Percentiles rank a stretch among this genome's conserved stretches.
Evolutionary conservation across 352 stramenopile genomes (phyloP).

Genomic region (Aphanomyces astaci): DNA sequence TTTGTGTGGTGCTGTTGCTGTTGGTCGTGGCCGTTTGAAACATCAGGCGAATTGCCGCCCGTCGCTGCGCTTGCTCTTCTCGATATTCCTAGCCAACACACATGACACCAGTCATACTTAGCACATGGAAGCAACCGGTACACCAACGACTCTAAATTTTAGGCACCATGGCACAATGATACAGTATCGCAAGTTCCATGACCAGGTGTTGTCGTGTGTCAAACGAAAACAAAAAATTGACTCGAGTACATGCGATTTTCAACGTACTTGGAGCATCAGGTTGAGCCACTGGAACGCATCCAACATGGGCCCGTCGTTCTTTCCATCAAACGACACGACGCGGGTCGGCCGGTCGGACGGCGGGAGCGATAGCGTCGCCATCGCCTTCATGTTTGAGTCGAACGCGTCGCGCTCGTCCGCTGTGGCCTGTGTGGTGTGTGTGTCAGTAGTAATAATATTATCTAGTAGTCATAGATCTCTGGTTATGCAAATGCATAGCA

Average conservation of each 20-base stretch:
- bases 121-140: no score
- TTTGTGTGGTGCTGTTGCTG: conserved; percentile 9
- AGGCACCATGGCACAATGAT: no score
- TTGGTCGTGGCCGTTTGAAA: conserved; percentile 70
- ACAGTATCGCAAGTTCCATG: no score
- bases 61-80: conserved; percentile 85
- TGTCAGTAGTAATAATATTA: neutral
- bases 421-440: conserved; percentile 29
- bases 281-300: conserved; percentile 75
- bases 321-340: conserved; percentile 31
- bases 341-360: conserved; percentile 42
- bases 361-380: conserved; percentile 56
- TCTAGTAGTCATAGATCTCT: no score
- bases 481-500: no score
- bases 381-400: conserved; percentile 58
- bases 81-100: conserved; percentile 79
- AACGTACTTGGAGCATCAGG: conserved; percentile 60
- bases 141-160: no score
- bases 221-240: conserved; percentile 1
- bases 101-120: no score
- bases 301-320: conserved; percentile 34
- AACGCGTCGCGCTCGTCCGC: conserved; percentile 45
- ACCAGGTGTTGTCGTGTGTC: no score
- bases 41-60: conserved; percentile 86
- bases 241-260: neutral